These are phyloP conservation scores for Fusarium sp. DNA, from an alignment of 2,329 filamentous ascomycete genomes.

Conservation along the genomic window DNA sequence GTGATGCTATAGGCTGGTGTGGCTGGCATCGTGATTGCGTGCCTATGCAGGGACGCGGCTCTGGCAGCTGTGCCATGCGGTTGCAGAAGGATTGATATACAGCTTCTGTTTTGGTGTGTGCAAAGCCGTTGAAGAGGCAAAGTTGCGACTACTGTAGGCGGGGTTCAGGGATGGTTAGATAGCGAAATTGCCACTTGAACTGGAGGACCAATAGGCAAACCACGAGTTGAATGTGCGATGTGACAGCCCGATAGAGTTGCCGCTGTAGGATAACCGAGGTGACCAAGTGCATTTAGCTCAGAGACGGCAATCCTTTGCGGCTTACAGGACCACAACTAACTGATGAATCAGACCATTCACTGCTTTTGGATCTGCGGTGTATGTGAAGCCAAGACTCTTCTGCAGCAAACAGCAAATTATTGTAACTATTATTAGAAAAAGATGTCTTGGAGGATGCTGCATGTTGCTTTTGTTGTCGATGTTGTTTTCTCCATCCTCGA, in stretches of 20 bases:
- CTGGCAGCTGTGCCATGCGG: background rate
- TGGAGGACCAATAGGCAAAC: background rate
- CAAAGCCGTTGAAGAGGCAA: conserved; percentile 7
- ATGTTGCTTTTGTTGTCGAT: conserved; percentile 1
- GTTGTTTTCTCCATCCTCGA: background rate
- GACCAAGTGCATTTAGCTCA: background rate
- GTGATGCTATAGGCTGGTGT: background rate
- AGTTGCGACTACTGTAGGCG: background rate
- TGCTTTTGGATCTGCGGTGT: background rate
- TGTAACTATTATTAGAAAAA: conserved; percentile 26
- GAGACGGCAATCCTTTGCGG: background rate
- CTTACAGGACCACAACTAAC: conserved; percentile 3
- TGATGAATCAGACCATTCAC: conserved; percentile 17
- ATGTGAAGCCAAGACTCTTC: conserved; percentile 15
- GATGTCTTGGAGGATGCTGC: background rate
- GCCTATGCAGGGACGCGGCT: conserved; percentile 23
- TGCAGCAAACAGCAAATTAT: conserved; percentile 1
- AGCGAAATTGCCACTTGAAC: background rate
- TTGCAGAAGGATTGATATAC: conserved; percentile 3
- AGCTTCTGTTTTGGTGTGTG: conserved; percentile 17
- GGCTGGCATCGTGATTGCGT: background rate
- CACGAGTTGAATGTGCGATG: background rate
- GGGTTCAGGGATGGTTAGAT: background rate
- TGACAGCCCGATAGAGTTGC: conserved; percentile 1
- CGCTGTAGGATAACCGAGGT: conserved; percentile 4